Evolutionary conservation across 805 yeast species (phyloP), one percentile per base, ranked within the genome.

Genomic region (Candida peoriensis): DNA sequence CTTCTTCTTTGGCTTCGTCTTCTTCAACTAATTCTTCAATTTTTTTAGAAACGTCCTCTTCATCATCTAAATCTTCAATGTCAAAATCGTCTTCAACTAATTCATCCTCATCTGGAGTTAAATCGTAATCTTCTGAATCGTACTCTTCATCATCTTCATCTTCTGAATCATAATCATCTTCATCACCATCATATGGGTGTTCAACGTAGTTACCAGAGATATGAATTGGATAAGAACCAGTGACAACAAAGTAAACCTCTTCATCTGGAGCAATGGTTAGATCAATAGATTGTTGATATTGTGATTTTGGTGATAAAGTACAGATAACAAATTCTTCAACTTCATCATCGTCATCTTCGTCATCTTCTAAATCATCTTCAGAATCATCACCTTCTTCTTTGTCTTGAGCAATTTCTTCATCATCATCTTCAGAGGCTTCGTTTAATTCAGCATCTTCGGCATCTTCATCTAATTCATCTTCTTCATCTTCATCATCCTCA

Each of bases 191-290:
- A 54, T 78, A 86, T 61, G 97, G 97, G 64, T 89, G 96, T 63
- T 85, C 95, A 57, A 93, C 81, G 66, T 81, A 88, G 80, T 93
- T 90, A 70, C 99, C 99, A 49, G 85, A 72, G 52, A 93, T 69
- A 62, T 90, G 94, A 47, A 93, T 72, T 47, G 95, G 83, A 70
- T 88, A 90, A 19, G 97, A 87, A 57, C 98, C 98, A 43, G 96
- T 83, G 38, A 85, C 97, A 56, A 87, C 95, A 57, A 93, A 93
- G 70, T 72, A 79, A 43, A 93, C 87, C 57, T 89, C 95, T 68
- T 93, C 98, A 55, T 80, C 90, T 55, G 97, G 95, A 36, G 81
- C 74, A 55, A 93, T 82, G 55, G 94, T 85, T 47, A 93, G 66
- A 57, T 93, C 97, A 38, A 93, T 61, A 37, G 94, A 70, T 72